Evolutionary conservation across 352 stramenopile genomes (phyloP).

Genomic region (Pelagophyceae sp.): DNA sequence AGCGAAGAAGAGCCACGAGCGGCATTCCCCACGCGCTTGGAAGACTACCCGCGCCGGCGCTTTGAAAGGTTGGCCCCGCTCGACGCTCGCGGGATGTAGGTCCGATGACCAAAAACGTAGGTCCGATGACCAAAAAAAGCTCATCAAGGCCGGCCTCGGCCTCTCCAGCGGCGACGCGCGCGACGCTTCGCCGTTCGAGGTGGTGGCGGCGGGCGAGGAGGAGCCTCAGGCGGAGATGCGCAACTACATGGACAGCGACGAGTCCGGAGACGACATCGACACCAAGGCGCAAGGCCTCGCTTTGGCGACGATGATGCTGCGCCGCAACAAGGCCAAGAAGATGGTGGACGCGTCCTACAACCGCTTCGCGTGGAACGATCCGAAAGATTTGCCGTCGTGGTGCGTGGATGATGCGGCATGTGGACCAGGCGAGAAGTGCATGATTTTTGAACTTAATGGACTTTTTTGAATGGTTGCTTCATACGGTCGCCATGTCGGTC

Average conservation of each 20-base stretch:
- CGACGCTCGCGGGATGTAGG: too few relatives aligned
- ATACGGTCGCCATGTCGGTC: too few relatives aligned
- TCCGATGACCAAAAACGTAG: too few relatives aligned
- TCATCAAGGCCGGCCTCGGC: conserved; percentile 54
- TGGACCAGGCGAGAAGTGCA: conserved; percentile 87
- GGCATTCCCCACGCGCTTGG: too few relatives aligned
- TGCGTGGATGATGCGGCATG: too few relatives aligned
- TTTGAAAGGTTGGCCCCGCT: too few relatives aligned
- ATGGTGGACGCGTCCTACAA: conserved; percentile 98
- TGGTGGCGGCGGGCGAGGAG: conserved; percentile 34
- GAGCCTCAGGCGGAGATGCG: neutral
- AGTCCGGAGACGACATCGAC: conserved; percentile 94
- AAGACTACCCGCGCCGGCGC: too few relatives aligned
- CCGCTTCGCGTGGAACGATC: conserved; percentile 97
- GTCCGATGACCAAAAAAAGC: conserved; percentile 31
- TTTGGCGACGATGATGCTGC: conserved; percentile 94
- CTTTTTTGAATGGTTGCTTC: too few relatives aligned
- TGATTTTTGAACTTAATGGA: too few relatives aligned
- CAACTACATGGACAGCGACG: conserved; percentile 83
- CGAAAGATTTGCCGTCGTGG: conserved; percentile 88
- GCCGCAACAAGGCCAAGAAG: conserved; percentile 90
- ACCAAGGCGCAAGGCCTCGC: conserved; percentile 90
- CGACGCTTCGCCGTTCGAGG: conserved; percentile 41
- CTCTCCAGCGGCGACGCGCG: conserved; percentile 23
- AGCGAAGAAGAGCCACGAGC: too few relatives aligned